Base-by-base conservation (phyloP, 2,329 filamentous ascomycete genomes). In the Raffaelea ambrosiae region DNA sequence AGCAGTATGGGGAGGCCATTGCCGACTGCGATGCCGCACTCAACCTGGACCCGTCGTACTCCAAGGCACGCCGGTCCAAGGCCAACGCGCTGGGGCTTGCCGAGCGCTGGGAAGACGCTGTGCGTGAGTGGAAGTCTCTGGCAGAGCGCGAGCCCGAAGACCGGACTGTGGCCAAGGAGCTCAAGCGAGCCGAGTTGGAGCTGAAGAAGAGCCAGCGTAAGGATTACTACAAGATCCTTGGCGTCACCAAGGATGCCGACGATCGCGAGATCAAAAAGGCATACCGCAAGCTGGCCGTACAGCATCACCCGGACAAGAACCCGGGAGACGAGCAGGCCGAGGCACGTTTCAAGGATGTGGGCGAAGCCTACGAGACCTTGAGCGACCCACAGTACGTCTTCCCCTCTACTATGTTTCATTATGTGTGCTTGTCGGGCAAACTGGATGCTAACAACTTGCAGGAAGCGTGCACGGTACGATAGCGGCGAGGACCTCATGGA, bases 191-290 rank as follows among this genome's bases (percentile, higher is more conserved):
- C 1, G 91, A 98, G 70, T 72, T 96, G 22, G 93, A 98, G 69
- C 72, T 97, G 54, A 98, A 98, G 82, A 97, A 97, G 83, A 86
- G 86, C 65, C 86, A 91, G 69, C 79, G 93, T 53, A 98, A 98
- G 69, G 93, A 98, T 62, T 97, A 95, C 71, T 98, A 98, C 74
- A 96, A 96, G 78, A 95, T 97, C 56, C 80, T 98, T 46, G 86
- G 84, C 5, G 71, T 98, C 9, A 73, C 85, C 49, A 97, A 96
- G 74, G 85, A 90, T 53, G 89, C 89, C 35, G 79, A 78, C 38
- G 88, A 95, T 20, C 74, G 74, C 49, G 81, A 93, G 47, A 93
- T 98, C 72, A 98, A 97, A 77, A 91, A 90, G 71, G 93, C 91
- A 2, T 98, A 98, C 72, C 83, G 91, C 55, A 95, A 93, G 68